These are phyloP conservation scores for Larix kaempferi DNA, from an alignment of 75 land plant genomes.

Conservation along the genomic window DNA sequence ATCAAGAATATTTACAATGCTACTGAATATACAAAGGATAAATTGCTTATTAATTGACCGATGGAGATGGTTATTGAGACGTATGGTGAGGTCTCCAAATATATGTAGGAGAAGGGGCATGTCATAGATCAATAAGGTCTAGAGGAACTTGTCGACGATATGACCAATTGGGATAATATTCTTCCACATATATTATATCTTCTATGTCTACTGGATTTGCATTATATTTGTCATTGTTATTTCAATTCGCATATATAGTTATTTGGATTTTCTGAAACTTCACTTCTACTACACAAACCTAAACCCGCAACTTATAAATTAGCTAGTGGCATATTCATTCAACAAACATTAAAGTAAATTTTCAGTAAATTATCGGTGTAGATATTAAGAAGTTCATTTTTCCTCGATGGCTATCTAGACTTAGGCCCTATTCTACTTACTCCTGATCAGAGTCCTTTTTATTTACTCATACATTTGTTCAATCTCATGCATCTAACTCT, in stretches of 20 bases:
- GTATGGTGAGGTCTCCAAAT: constrained; percentile 49
- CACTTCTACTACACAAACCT: too few relatives aligned
- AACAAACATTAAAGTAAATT: too few relatives aligned
- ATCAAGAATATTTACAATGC: constrained; percentile 49
- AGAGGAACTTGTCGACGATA: constrained; percentile 48
- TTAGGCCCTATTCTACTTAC: too few relatives aligned
- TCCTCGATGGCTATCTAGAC: too few relatives aligned
- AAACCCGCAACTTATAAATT: too few relatives aligned
- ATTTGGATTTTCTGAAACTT: too few relatives aligned
- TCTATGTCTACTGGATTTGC: neutral
- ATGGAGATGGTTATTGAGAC: constrained; percentile 44
- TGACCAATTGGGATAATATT: constrained; percentile 64
- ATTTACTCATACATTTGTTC: too few relatives aligned
- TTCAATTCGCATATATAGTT: neutral
- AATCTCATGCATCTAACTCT: too few relatives aligned
- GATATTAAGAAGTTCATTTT: too few relatives aligned
- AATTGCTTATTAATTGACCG: constrained; percentile 25
- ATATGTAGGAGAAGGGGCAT: constrained; percentile 17
- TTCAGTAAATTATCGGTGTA: too few relatives aligned
- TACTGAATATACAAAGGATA: constrained; percentile 26
- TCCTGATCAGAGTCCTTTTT: too few relatives aligned
- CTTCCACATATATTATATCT: constrained; percentile 38
- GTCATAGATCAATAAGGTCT: constrained; percentile 30
- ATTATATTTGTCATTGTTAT: neutral
- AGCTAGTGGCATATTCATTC: too few relatives aligned